Evolutionary conservation across 2,329 filamentous ascomycete species (phyloP).

Genomic region (Stenocarpella maydis): DNA sequence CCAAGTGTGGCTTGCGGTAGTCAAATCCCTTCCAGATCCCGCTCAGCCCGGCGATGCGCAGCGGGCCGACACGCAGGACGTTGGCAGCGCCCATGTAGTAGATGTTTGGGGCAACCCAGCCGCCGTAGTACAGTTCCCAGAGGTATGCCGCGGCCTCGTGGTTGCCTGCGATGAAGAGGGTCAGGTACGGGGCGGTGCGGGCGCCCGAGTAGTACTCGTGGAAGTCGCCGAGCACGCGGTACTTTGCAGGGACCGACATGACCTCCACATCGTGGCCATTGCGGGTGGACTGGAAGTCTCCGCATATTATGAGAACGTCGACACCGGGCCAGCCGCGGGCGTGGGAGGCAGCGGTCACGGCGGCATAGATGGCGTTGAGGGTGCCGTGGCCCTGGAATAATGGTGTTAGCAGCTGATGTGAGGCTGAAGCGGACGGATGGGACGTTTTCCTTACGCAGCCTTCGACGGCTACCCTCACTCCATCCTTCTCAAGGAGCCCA

Average conservation of each 20-base stretch:
- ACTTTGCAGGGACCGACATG: slow-evolving; percentile 91
- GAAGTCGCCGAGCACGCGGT: slow-evolving; percentile 88
- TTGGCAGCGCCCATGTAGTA: slow-evolving; percentile 97
- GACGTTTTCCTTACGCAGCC: slow-evolving; percentile 29
- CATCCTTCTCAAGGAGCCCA: slow-evolving; percentile 38
- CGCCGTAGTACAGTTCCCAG: slow-evolving; percentile 93
- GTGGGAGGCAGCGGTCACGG: slow-evolving; percentile 73
- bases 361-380: slow-evolving; percentile 89
- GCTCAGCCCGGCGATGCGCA: slow-evolving; percentile 88
- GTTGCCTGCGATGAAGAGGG: slow-evolving; percentile 92
- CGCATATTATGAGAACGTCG: slow-evolving; percentile 92
- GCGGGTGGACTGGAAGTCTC: slow-evolving; percentile 87
- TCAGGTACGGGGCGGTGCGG: slow-evolving; percentile 83
- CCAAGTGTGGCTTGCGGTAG: slow-evolving; percentile 83
- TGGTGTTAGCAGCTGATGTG: background rate
- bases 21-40: slow-evolving; percentile 96
- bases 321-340: slow-evolving; percentile 80
- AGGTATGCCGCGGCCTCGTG: slow-evolving; percentile 93
- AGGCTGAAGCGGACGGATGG: background rate
- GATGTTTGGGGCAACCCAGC: slow-evolving; percentile 96
- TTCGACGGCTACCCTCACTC: slow-evolving; percentile 34
- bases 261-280: slow-evolving; percentile 88
- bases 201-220: slow-evolving; percentile 90
- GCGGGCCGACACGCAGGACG: slow-evolving; percentile 80
- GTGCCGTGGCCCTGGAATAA: slow-evolving; percentile 83